Evolutionary conservation across 2,329 filamentous ascomycete species (phyloP).

Genomic region (Macrophomina pseudophaseolina): DNA sequence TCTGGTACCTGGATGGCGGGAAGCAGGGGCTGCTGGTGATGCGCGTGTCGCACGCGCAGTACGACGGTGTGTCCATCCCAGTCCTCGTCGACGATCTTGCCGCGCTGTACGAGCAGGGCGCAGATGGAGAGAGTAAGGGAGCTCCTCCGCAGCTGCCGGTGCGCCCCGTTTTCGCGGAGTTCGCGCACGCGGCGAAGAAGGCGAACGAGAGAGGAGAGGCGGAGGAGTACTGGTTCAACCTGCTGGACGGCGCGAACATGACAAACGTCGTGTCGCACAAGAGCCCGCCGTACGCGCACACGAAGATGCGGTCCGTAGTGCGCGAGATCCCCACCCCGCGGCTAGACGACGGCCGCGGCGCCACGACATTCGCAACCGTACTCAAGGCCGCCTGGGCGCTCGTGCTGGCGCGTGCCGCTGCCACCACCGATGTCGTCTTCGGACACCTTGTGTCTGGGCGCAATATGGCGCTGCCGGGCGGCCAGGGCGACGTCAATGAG

Average conservation of each 20-base stretch:
- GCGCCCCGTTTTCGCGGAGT: conserved; percentile 9
- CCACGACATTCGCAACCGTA: conserved; percentile 37
- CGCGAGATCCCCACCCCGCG: not conserved
- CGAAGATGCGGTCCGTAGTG: not conserved
- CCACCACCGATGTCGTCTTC: conserved; percentile 49
- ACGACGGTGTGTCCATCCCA: conserved; percentile 12
- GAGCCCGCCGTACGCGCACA: conserved; percentile 12
- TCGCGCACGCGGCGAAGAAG: not conserved
- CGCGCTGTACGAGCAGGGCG: conserved; percentile 38
- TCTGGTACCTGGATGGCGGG: conserved; percentile 44
- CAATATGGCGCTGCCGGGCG: conserved; percentile 46
- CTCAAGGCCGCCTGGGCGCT: conserved; percentile 48
- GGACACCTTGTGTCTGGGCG: conserved; percentile 45
- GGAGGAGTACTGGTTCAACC: conserved; percentile 4
- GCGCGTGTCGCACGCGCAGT: conserved; percentile 33
- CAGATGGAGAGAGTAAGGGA: not conserved
- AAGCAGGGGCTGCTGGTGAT: conserved; percentile 39
- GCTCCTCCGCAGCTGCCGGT: not conserved
- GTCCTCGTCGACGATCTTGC: conserved; percentile 28
- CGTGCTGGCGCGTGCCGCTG: conserved; percentile 41
- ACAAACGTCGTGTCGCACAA: conserved; percentile 14
- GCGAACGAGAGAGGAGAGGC: not conserved
- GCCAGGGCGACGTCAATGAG: conserved; percentile 38
- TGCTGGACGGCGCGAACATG: conserved; percentile 8
- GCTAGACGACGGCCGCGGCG: too few species aligned